Percentiles rank a stretch among this genome's conserved stretches.
Evolutionary conservation across 768 basidiomycete species (phyloP).

Genomic region (Agaricus bisporus): DNA sequence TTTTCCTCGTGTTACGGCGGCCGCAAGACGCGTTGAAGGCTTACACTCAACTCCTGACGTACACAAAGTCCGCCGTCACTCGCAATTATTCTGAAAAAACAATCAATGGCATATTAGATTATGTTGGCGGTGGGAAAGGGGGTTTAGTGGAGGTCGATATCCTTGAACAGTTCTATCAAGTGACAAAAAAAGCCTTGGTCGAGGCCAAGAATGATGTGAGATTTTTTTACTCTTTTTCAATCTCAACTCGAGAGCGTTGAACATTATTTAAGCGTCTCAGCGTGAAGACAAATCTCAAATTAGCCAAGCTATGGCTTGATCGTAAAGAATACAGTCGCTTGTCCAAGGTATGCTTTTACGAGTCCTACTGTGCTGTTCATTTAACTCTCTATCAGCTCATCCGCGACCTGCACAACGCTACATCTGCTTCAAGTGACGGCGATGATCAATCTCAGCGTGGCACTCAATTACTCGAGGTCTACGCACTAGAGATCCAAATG

Average conservation of each 20-base stretch:
- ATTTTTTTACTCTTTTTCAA: conserved; percentile 5
- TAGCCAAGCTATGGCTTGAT: conserved; percentile 97
- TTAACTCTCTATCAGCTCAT: conserved; percentile 48
- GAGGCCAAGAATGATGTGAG: conserved; percentile 95
- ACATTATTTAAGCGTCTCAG: conserved; percentile 64
- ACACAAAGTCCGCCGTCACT: conserved; percentile 94
- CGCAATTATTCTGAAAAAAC: conserved; percentile 97
- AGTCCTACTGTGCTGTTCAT: background rate
- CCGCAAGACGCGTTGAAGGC: conserved; percentile 82
- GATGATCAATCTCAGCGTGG: conserved; percentile 90
- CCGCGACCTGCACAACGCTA: conserved; percentile 67
- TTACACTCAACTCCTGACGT: conserved; percentile 81
- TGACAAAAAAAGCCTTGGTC: conserved; percentile 80
- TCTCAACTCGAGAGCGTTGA: background rate
- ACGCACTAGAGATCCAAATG: conserved; percentile 99
- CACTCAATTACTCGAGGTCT: conserved; percentile 92
- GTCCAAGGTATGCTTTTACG: conserved; percentile 51
- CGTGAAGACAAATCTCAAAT: conserved; percentile 92
- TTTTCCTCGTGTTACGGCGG: conserved; percentile 73
- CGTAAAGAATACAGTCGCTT: conserved; percentile 85
- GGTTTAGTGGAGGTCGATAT: conserved; percentile 77
- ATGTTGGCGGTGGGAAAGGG: conserved; percentile 87
- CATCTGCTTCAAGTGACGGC: conserved; percentile 51
- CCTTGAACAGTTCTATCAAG: conserved; percentile 93
- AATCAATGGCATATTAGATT: conserved; percentile 97